These are phyloP conservation scores for Sarocladium kiliense DNA, from an alignment of 2,329 filamentous ascomycete species.

Conservation along the genomic window DNA sequence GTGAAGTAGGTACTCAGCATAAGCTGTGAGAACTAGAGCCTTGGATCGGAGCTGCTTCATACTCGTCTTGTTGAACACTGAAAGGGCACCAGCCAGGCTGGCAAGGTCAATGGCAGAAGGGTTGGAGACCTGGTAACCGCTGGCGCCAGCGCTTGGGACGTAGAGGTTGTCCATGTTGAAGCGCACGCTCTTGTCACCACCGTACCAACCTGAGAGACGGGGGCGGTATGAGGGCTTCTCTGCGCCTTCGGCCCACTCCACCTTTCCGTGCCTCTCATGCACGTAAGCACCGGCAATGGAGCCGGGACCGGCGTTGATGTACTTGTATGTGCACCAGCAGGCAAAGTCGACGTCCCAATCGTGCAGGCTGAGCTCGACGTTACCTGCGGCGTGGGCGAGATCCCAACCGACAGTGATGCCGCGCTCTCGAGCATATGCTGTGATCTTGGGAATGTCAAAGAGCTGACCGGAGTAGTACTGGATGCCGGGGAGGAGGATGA, in stretches of 20 bases:
- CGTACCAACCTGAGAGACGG: conserved; percentile 82
- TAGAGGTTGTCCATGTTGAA: conserved; percentile 84
- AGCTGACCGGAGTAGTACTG: conserved; percentile 91
- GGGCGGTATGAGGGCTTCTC: conserved; percentile 49
- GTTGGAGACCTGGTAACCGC: conserved; percentile 81
- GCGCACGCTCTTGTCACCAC: conserved; percentile 67
- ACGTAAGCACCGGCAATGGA: conserved; percentile 77
- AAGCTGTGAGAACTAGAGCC: conserved; percentile 68
- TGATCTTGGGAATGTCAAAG: conserved; percentile 78
- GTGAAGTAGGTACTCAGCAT: conserved; percentile 64
- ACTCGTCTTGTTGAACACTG: conserved; percentile 66
- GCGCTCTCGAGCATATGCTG: conserved; percentile 64
- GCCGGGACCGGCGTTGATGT: conserved; percentile 81
- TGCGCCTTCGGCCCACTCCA: conserved; percentile 33
- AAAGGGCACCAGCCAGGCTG: conserved; percentile 66
- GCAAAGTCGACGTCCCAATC: conserved; percentile 92
- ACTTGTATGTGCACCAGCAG: conserved; percentile 93
- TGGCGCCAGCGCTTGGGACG: conserved; percentile 70
- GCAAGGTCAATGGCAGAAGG: conserved; percentile 73
- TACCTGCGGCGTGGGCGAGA: conserved; percentile 80
- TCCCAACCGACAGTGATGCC: conserved; percentile 81
- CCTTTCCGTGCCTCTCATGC: conserved; percentile 65
- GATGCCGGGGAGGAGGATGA: conserved; percentile 79
- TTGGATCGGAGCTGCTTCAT: conserved; percentile 67
- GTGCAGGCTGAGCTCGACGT: conserved; percentile 73